phyloP scores from a whole-genome alignment of 106 monocot species.

The Dendrobium huoshanense region DNA sequence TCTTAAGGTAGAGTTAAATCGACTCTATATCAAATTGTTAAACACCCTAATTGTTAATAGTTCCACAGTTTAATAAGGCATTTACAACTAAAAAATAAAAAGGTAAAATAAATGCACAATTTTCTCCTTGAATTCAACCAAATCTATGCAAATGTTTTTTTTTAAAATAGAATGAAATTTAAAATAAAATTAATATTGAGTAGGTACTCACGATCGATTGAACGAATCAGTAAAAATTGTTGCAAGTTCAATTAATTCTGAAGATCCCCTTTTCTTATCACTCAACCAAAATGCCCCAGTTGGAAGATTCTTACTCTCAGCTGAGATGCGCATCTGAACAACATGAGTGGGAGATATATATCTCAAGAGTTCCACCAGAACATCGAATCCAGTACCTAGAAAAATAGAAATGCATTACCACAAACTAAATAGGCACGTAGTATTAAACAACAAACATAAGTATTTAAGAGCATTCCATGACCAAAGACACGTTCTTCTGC shows the following conservation, averaged over 20 bases:
- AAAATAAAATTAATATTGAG: background rate
- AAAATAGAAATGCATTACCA: conserved; percentile 8
- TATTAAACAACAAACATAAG: background rate
- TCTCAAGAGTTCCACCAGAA: conserved; percentile 71
- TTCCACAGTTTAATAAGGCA: background rate
- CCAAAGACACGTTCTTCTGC: background rate
- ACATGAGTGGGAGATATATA: conserved; percentile 53
- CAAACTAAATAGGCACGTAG: background rate
- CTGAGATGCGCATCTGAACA: conserved; percentile 63
- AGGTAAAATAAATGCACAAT: background rate
- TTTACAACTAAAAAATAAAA: background rate
- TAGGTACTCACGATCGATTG: conserved; percentile 51
- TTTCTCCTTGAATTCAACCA: background rate
- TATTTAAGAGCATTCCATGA: background rate
- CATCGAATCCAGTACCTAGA: conserved; percentile 77
- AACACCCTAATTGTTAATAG: background rate
- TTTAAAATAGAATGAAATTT: background rate
- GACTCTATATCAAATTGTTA: too few relatives aligned
- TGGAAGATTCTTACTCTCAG: conserved; percentile 83
- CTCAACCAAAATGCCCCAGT: conserved; percentile 66
- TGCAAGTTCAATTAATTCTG: conserved; percentile 31
- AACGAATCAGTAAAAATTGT: conserved; percentile 34
- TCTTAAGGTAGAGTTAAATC: background rate
- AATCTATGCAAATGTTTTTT: background rate
- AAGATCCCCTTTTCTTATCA: conserved; percentile 15